phyloP scores from a whole-genome alignment of 148 eudicot genomes.

The Rhododendron kiyosumense region DNA sequence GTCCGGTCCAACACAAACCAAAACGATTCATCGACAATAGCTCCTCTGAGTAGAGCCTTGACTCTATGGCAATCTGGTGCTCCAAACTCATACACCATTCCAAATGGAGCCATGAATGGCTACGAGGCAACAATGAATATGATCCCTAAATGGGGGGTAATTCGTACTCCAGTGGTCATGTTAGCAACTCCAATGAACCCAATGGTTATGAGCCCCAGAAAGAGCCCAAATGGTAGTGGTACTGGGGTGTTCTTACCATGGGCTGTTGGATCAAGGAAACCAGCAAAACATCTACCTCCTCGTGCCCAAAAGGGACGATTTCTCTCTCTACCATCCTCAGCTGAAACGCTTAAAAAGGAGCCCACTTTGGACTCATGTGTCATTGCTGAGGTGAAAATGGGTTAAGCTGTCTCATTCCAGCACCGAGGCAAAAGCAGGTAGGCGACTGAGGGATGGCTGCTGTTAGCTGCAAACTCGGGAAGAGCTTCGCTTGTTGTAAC shows the following conservation, averaged over 20 bases:
- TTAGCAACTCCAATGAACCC: constrained; percentile 52
- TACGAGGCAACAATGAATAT: constrained; percentile 27
- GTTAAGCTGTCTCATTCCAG: constrained; percentile 20
- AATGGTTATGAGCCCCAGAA: constrained; percentile 44
- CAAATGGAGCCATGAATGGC: constrained; percentile 37
- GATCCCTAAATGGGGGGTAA: constrained; percentile 63
- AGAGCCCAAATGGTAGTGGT: constrained; percentile 47
- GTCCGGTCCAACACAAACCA: constrained; percentile 48
- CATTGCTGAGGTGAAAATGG: constrained; percentile 22
- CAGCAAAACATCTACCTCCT: constrained; percentile 78
- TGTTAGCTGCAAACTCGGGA: constrained; percentile 23
- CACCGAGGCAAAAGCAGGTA: constrained; percentile 7
- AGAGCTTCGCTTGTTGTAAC: constrained; percentile 18
- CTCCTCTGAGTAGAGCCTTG: constrained; percentile 49
- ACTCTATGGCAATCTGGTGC: constrained; percentile 67
- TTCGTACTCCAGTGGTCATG: constrained; percentile 63
- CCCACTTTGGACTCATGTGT: constrained; percentile 48
- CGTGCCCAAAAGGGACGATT: constrained; percentile 66
- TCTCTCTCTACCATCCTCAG: constrained; percentile 40
- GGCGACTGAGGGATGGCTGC: neutral
- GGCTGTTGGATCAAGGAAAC: constrained; percentile 57
- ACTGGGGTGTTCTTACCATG: constrained; percentile 98
- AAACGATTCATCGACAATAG: constrained; percentile 20
- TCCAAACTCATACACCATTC: constrained; percentile 34
- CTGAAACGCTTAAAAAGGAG: constrained; percentile 33